A percentile compares a stretch with the other conserved stretches of the same genome.
Conservation (phyloP, 2,329 filamentous ascomycete genomes). For the Cladophialophora carrionii region DNA sequence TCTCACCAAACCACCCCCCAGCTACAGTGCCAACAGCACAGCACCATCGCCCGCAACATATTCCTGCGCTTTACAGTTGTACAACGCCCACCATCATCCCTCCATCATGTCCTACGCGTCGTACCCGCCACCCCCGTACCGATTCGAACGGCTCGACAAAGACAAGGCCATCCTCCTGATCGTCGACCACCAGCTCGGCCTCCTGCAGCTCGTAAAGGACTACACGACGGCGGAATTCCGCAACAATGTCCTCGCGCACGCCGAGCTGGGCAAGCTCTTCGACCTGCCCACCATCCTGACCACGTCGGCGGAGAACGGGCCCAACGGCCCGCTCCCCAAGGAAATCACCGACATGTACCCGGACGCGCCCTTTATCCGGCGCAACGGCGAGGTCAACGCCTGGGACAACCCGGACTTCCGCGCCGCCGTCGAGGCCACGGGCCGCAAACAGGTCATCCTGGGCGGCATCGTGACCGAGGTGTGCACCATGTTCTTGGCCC, state of each 20-base stretch:
- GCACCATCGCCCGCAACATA: not conserved
- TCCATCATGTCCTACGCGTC: not conserved
- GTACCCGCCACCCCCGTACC: constrained; percentile 19
- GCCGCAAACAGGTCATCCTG: constrained; percentile 71
- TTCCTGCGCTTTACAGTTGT: not conserved
- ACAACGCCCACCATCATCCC: not conserved
- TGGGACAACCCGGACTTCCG: constrained; percentile 75
- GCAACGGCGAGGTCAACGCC: constrained; percentile 73
- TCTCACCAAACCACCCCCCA: not conserved
- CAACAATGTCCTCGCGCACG: constrained; percentile 69
- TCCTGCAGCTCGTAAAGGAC: constrained; percentile 60
- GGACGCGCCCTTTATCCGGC: constrained; percentile 65
- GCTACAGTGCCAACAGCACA: not conserved
- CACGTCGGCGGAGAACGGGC: constrained; percentile 69
- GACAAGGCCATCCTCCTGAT: constrained; percentile 37
- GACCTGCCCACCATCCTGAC: constrained; percentile 70
- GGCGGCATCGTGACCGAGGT: constrained; percentile 75
- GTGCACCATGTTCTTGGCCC: constrained; percentile 68
- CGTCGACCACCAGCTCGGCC: constrained; percentile 45
- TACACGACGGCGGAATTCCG: constrained; percentile 67
- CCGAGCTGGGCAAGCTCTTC: constrained; percentile 67
- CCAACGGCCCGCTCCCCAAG: constrained; percentile 71
- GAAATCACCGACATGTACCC: constrained; percentile 72
- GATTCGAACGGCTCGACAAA: constrained; percentile 35
- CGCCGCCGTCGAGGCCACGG: constrained; percentile 65